phyloP scores from a whole-genome alignment of 2,329 filamentous ascomycete genomes.

The Alternaria sp. region DNA sequence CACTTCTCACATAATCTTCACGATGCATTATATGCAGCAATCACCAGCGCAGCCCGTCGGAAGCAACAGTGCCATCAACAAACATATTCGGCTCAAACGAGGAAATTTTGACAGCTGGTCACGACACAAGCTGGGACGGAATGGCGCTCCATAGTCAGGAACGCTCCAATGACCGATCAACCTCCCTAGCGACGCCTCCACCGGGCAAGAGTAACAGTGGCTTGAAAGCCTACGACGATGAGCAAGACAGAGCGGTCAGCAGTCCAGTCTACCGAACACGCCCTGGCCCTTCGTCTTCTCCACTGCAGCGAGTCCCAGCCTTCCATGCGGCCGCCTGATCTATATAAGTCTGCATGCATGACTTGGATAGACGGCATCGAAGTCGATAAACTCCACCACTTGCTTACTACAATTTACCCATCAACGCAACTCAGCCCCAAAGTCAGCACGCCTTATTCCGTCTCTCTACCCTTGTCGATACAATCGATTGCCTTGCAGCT shows the following conservation, averaged over 20 bases:
- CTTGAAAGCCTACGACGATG: constrained; percentile 29
- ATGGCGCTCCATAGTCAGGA: background rate
- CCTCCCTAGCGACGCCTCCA: constrained; percentile 17
- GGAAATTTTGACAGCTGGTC: background rate
- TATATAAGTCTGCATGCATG: constrained; percentile 24
- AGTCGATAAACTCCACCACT: background rate
- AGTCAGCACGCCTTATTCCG: background rate
- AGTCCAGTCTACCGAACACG: constrained; percentile 14
- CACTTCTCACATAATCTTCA: background rate
- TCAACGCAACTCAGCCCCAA: constrained; percentile 1
- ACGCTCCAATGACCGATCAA: constrained; percentile 12
- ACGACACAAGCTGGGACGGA: background rate
- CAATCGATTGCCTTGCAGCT: constrained; percentile 4
- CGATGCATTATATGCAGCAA: background rate
- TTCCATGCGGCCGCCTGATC: background rate
- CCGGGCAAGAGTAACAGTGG: constrained; percentile 35
- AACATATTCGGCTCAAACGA: background rate
- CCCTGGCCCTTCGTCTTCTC: constrained; percentile 1
- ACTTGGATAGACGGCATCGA: background rate
- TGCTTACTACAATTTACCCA: constrained; percentile 2
- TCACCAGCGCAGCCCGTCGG: background rate
- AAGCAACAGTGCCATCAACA: background rate
- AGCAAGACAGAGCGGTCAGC: constrained; percentile 22
- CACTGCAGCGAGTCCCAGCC: background rate
- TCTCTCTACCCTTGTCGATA: background rate